Evolutionary conservation across 768 basidiomycete genomes (phyloP).

Genomic region (Hygrocybe punicea): DNA sequence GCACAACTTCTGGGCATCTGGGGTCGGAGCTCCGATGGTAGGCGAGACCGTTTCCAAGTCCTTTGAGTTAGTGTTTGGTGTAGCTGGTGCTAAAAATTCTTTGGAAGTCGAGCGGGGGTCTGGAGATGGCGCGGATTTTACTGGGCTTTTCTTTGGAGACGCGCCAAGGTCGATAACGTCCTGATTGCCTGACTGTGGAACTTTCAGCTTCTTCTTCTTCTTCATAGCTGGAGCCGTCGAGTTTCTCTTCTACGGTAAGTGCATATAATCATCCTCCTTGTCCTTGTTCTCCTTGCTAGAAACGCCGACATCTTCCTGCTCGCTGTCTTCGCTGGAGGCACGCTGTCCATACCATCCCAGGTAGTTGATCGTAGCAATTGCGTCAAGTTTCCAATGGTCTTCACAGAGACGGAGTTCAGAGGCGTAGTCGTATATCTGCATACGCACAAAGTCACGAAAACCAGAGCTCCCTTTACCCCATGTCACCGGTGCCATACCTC

Average conservation of each 20-base stretch:
- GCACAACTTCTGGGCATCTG: too few species aligned
- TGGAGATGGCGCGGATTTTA: too few species aligned
- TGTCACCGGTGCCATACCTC: not conserved
- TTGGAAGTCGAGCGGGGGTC: too few species aligned
- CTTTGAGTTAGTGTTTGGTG: too few species aligned
- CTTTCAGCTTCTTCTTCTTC: too few species aligned
- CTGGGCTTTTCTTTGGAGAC: too few species aligned
- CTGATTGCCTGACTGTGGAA: too few species aligned
- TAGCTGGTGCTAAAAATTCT: too few species aligned
- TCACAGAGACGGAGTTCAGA: slow-evolving; percentile 19
- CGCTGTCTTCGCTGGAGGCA: not conserved
- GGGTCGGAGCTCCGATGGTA: too few species aligned
- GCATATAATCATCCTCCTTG: not conserved
- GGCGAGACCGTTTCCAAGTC: too few species aligned
- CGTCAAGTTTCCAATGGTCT: slow-evolving; percentile 19
- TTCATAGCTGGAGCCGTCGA: not conserved
- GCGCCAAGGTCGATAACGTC: too few species aligned
- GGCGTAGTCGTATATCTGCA: slow-evolving; percentile 2
- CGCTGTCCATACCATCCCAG: slow-evolving; percentile 12
- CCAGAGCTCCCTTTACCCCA: not conserved
- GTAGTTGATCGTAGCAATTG: slow-evolving; percentile 16
- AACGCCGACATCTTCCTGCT: not conserved
- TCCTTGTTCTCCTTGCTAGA: not conserved
- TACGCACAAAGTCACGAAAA: not conserved
- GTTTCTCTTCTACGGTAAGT: not conserved